Conservation (phyloP, 768 basidiomycete genomes). For the Auricularia sp. region DNA sequence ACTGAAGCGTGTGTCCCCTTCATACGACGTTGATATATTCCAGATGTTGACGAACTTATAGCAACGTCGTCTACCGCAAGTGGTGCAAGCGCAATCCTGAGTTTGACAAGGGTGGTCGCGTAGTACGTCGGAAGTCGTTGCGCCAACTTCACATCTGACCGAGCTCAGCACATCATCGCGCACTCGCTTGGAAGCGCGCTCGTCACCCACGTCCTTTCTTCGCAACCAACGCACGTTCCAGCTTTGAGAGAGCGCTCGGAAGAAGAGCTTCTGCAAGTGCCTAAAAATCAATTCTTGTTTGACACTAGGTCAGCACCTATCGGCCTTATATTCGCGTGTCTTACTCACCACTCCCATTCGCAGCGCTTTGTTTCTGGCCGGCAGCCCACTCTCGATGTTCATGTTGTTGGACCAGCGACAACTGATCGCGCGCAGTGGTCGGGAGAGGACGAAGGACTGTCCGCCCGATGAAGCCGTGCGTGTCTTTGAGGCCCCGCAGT, state of each 20-base stretch:
- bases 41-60: neutral
- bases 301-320: slow-evolving; percentile 12
- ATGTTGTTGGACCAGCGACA: slow-evolving; percentile 33
- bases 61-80: slow-evolving; percentile 29
- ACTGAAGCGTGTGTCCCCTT: slow-evolving; percentile 17
- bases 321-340: neutral
- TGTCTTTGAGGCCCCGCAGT: neutral
- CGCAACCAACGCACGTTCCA: slow-evolving; percentile 24
- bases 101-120: slow-evolving; percentile 26
- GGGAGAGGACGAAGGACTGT: slow-evolving; percentile 30
- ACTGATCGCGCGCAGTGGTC: slow-evolving; percentile 30
- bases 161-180: slow-evolving; percentile 26
- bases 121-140: slow-evolving; percentile 10
- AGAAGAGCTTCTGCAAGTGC: neutral
- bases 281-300: slow-evolving; percentile 24
- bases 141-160: neutral
- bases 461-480: slow-evolving; percentile 32
- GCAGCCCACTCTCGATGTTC: slow-evolving; percentile 32
- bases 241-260: neutral
- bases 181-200: slow-evolving; percentile 34
- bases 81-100: slow-evolving; percentile 33
- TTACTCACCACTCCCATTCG: neutral
- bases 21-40: neutral
- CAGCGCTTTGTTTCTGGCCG: slow-evolving; percentile 27
- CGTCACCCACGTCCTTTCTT: slow-evolving; percentile 29